phyloP scores from a whole-genome alignment of 805 yeast genomes.

The Candida pseudoglaebosa region DNA sequence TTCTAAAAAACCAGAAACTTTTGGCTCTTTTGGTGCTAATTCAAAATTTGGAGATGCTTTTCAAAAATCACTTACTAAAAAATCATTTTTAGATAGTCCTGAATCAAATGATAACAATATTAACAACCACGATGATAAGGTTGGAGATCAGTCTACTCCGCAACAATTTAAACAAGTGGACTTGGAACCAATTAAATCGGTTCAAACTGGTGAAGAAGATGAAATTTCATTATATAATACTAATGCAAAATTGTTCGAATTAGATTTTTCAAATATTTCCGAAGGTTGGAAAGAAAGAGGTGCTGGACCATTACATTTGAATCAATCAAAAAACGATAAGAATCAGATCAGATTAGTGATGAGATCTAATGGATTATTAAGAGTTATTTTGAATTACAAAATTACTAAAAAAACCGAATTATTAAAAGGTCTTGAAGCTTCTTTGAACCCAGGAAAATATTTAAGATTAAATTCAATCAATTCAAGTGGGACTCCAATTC shows the following conservation, averaged over 20 bases:
- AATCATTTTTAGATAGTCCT: slow-evolving; percentile 53
- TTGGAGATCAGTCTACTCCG: slow-evolving; percentile 12
- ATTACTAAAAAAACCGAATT: slow-evolving; percentile 59
- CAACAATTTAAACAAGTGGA: slow-evolving; percentile 55
- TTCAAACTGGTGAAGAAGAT: slow-evolving; percentile 86
- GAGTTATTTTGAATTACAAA: slow-evolving; percentile 77
- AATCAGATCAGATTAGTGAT: slow-evolving; percentile 68
- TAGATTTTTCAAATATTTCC: slow-evolving; percentile 59
- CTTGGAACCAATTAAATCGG: slow-evolving; percentile 48
- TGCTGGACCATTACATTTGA: slow-evolving; percentile 80
- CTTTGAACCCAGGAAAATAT: slow-evolving; percentile 79
- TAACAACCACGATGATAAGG: slow-evolving; percentile 16
- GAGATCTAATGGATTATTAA: slow-evolving; percentile 84
- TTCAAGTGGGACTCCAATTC: slow-evolving; percentile 59
- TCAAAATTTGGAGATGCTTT: slow-evolving; percentile 53
- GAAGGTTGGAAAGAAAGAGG: slow-evolving; percentile 98
- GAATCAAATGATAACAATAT: slow-evolving; percentile 16
- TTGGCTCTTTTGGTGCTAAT: slow-evolving; percentile 43
- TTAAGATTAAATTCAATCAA: slow-evolving; percentile 69
- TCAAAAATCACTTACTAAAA: slow-evolving; percentile 45
- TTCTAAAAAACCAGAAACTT: slow-evolving; percentile 4
- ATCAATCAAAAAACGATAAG: slow-evolving; percentile 38
- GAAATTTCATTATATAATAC: slow-evolving; percentile 67
- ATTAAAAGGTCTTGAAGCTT: slow-evolving; percentile 79
- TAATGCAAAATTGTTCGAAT: slow-evolving; percentile 73